phyloP scores from a whole-genome alignment of 192 early-diverging fungal genomes.

The Backusella australiensis region DNA sequence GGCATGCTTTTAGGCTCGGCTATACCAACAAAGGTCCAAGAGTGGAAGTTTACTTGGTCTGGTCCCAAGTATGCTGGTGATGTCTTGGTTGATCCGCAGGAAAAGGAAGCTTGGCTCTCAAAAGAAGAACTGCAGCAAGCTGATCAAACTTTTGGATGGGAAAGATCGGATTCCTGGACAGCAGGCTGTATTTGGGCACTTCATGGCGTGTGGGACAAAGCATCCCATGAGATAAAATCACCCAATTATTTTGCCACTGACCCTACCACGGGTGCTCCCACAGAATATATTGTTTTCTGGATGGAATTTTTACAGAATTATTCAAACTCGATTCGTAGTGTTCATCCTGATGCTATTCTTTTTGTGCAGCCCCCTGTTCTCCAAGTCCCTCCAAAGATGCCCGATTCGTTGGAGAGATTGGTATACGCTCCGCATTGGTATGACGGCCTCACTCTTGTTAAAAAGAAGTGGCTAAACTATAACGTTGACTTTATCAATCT shows the following conservation, averaged over 20 bases:
- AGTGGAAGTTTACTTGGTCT: conserved; percentile 48
- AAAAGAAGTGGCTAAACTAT: conserved; percentile 57
- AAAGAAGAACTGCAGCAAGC: conserved; percentile 35
- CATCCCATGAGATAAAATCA: conserved; percentile 13
- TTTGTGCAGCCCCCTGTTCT: conserved; percentile 59
- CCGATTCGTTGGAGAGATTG: conserved; percentile 36
- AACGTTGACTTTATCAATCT: conserved; percentile 57
- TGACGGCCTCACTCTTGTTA: conserved; percentile 56
- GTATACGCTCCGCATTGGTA: conserved; percentile 62
- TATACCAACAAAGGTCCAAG: conserved; percentile 39
- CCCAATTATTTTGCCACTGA: conserved; percentile 49
- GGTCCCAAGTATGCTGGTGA: conserved; percentile 42
- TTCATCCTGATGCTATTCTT: conserved; percentile 49
- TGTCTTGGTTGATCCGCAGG: conserved; percentile 43
- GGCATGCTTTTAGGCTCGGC: conserved; percentile 51
- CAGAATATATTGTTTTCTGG: conserved; percentile 39
- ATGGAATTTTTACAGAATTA: conserved; percentile 41
- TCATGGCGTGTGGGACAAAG: conserved; percentile 52
- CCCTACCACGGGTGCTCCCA: conserved; percentile 33
- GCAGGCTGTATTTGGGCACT: conserved; percentile 53
- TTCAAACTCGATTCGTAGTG: conserved; percentile 36
- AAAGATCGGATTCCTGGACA: conserved; percentile 34
- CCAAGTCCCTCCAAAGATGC: conserved; percentile 46
- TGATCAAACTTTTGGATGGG: conserved; percentile 41
- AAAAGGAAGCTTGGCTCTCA: conserved; percentile 40